Evolutionary conservation across 306 rosid genomes (phyloP), one percentile per base, ranked within the genome.

Genomic region (Quercus wislizeni): DNA sequence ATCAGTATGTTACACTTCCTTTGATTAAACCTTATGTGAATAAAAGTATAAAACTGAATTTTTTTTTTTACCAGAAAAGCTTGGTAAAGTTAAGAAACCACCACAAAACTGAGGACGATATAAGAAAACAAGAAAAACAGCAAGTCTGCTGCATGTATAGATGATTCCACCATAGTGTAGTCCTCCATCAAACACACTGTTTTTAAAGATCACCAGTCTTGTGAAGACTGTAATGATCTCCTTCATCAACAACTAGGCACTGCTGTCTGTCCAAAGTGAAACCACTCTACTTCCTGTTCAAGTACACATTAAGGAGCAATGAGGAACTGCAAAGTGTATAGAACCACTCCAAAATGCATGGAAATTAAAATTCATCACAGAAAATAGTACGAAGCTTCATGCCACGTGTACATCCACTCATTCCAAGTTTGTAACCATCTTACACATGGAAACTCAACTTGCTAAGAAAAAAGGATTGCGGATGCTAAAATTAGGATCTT

Each of bases 271-370:
- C 59, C 73, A 68, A 5, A n/a, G 5, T 1, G 19, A 71, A 23
- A 61, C 49, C 54, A 5, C 31, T 73, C 84, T 84, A 77, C 43
- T 74, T 84, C 88, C 88, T 85, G 85, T 69, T 18, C 59, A 84
- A 67, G 55, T 8, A 61, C 51, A 82, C 68, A 71, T 12, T 13
- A 28, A 76, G 49, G 65, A 55, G 25, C 82, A 21, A 69, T 4
- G 30, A 67, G 28, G 21, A 23, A 25, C 8, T 13, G 17, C 18
- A 3, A 18, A 4, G 30, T 6, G 20, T 3, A 3, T 15, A 5
- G 2, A 25, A 62, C 68, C 68, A 62, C 38, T 27, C 18, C 15
- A 62, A 62, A 62, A 62, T 62, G 35, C 14, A 1, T 31, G 7
- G 0, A 35, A 65, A 61, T 25, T 12, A 7, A 21, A 18, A 65